Evolutionary conservation across 1,284 basidiomycete species (phyloP), one percentile per base, ranked within the genome.

Genomic region (Moesziomyces aphidis): DNA sequence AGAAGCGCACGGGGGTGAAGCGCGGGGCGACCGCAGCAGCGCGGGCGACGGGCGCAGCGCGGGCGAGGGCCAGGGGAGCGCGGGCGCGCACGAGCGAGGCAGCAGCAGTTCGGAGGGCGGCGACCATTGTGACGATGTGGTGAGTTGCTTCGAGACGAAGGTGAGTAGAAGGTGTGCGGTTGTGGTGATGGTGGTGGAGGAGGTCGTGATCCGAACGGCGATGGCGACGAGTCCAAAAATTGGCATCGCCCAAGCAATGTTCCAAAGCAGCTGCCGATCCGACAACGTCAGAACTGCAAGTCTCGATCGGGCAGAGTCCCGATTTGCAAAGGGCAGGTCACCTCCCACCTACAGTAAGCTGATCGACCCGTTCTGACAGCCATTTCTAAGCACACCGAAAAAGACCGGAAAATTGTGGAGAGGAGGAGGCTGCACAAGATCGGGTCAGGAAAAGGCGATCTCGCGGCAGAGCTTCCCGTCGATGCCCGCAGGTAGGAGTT

Each of bases 1-100:
- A 97, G 78, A 88, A 79, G 71, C 87, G 66, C 28, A 73, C 59
- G 48, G 69, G 61, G 60, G 69, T 24, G 64, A 76, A 72, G 55
- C 71, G 71, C n/a, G 69, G 66, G 28, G 69, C 60, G 48, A 66
- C 56, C 26, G 58, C 36, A 55, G 70, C 73, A 55, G 55, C 58
- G 46, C 87, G 64, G 50, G 64, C 53, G 34, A 52, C 51, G 46
- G 69, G 55, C 23, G 61, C 61, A 26, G 62, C 67, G 31, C 64
- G 67, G 24, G 63, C 65, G 39, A 74, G 36, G 45, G 58, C 61
- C 55, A 63, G 21, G 51, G 72, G 69, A 57, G 66, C 66, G 55
- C 63, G 60, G 52, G 71, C 73, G 57, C 69, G 66, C 56, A 73
- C 50, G 64, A 76, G 66, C 59, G 69, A 68, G 9, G 74, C 66